These are phyloP conservation scores for Phytophthora pisi DNA, from an alignment of 352 stramenopile species.

Conservation along the genomic window DNA sequence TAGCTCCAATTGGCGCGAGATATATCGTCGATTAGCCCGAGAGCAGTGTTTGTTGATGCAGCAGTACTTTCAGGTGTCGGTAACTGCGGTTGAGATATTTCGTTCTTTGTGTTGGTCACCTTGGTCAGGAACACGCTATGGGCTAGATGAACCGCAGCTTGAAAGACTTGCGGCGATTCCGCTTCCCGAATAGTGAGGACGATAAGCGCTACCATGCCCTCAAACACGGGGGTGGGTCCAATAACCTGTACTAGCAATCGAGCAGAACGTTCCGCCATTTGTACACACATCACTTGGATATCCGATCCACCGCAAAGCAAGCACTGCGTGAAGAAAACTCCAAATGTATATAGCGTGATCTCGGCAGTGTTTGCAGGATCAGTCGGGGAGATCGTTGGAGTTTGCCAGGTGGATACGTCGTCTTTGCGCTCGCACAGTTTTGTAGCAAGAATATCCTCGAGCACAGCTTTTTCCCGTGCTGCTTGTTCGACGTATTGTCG, in stretches of 20 bases:
- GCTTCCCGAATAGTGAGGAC: conserved; percentile 35
- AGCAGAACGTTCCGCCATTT: conserved; percentile 42
- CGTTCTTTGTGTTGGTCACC: not conserved
- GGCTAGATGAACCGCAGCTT: conserved; percentile 45
- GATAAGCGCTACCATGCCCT: conserved; percentile 51
- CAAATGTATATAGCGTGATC: conserved; percentile 54
- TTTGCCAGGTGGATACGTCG: conserved; percentile 20
- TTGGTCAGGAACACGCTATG: conserved; percentile 44
- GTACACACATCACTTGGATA: conserved; percentile 30
- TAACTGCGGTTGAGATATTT: too few relatives aligned
- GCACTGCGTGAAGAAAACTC: conserved; percentile 56
- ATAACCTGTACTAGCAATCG: conserved; percentile 25
- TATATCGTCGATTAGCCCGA: conserved; percentile 28
- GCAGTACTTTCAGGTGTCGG: not conserved
- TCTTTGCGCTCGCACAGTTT: not conserved
- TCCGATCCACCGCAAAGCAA: conserved; percentile 31
- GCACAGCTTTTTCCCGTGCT: conserved; percentile 21
- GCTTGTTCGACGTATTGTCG: conserved; percentile 30
- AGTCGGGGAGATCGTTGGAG: conserved; percentile 23
- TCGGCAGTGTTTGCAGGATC: conserved; percentile 36
- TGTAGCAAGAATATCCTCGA: conserved; percentile 23
- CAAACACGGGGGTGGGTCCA: conserved; percentile 34
- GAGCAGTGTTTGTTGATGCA: not conserved
- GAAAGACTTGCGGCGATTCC: conserved; percentile 37
- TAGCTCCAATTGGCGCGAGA: conserved; percentile 26